These are phyloP conservation scores for Hyparrhenia diplandra DNA, from an alignment of 176 grass and related monocot species.

Conservation along the genomic window DNA sequence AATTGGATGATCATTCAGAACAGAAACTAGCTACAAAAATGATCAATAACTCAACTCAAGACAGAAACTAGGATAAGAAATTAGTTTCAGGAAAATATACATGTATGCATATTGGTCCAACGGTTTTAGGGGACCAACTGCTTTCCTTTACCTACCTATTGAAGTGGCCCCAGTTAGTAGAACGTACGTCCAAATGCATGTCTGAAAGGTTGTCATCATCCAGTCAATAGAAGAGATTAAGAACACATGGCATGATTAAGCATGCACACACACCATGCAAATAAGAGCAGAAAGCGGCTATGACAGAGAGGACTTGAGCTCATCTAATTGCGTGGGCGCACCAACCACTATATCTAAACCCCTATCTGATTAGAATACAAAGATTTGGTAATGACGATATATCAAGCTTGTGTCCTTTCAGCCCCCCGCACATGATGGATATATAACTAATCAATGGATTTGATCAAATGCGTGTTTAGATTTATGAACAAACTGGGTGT, in stretches of 20 bases:
- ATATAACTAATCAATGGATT: conserved; percentile 34
- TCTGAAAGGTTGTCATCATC: conserved; percentile 24
- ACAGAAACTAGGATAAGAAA: not conserved
- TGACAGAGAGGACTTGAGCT: conserved; percentile 26
- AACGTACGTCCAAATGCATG: conserved; percentile 33
- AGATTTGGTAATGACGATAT: conserved; percentile 11
- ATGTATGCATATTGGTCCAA: not conserved
- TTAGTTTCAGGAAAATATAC: not conserved
- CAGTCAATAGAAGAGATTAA: conserved; percentile 18
- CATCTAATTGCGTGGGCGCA: conserved; percentile 2
- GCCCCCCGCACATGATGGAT: conserved; percentile 7
- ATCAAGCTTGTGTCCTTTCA: conserved; percentile 23
- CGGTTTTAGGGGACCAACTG: conserved; percentile 43
- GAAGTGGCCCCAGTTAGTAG: conserved; percentile 22
- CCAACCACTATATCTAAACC: conserved; percentile 28
- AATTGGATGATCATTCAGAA: not conserved
- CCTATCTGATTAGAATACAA: conserved; percentile 10
- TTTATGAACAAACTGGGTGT: conserved; percentile 3
- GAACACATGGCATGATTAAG: not conserved
- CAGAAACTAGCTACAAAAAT: not conserved
- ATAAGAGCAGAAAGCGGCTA: not conserved
- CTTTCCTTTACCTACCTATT: conserved; percentile 38
- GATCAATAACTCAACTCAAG: not conserved
- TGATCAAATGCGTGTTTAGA: not conserved
- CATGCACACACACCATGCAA: conserved; percentile 24